These are phyloP conservation scores for Tylopilus sp. DNA, from an alignment of 1,284 basidiomycete genomes.

Conservation along the genomic window DNA sequence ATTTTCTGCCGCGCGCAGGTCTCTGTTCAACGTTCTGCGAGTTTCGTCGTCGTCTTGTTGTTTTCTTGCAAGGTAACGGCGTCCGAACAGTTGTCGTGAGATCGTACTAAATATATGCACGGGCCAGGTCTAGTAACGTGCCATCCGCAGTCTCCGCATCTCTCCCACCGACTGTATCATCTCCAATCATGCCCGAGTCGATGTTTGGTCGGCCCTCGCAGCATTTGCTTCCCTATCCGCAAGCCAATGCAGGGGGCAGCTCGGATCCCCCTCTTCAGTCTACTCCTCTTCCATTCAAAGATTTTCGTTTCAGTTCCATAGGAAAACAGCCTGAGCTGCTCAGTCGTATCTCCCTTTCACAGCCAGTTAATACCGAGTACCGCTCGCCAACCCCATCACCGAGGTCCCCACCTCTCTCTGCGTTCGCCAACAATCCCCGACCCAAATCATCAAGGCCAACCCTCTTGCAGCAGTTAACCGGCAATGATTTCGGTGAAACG, in stretches of 20 bases:
- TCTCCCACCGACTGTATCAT: slow-evolving; percentile 14
- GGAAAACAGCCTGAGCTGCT: slow-evolving; percentile 45
- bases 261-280: slow-evolving; percentile 13
- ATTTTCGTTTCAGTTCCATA: slow-evolving; percentile 44
- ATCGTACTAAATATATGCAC: slow-evolving; percentile 18
- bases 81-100: background rate
- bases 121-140: background rate
- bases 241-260: background rate
- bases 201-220: slow-evolving; percentile 27
- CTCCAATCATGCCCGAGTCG: slow-evolving; percentile 23
- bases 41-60: background rate
- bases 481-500: background rate
- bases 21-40: background rate
- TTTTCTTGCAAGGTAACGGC: slow-evolving; percentile 19
- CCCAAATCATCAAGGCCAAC: slow-evolving; percentile 22
- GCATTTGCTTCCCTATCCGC: slow-evolving; percentile 21
- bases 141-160: slow-evolving; percentile 6
- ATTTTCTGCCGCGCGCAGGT: background rate
- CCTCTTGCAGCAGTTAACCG: slow-evolving; percentile 23
- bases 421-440: background rate
- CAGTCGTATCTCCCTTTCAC: slow-evolving; percentile 39
- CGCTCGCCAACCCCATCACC: slow-evolving; percentile 33
- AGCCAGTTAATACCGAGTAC: slow-evolving; percentile 23
- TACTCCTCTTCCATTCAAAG: slow-evolving; percentile 28
- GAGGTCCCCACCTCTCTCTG: slow-evolving; percentile 1